Evolutionary conservation across 1,284 basidiomycete species (phyloP), one percentile per base, ranked within the genome.

Genomic region (Coniferiporia weirii): DNA sequence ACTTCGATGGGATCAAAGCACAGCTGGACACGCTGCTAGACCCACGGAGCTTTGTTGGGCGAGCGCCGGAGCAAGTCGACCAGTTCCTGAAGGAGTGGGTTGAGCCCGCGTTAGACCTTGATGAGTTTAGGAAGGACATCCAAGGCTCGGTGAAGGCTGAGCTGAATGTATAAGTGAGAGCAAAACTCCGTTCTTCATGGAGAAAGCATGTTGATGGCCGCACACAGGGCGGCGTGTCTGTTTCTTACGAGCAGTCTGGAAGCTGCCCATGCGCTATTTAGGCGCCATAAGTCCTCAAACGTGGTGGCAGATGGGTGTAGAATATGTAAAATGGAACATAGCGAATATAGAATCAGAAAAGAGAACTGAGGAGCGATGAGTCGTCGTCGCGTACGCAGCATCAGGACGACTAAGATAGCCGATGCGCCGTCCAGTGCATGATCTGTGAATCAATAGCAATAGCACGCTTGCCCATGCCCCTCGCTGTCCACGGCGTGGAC

Each of bases 61-160:
- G 94, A 36, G 95, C 95, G 8, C 93, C 95, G 1, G 84, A 97
- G 71, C 95, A 97, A 76, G 94, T 96, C n/a, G 90, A 93, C 72
- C 76, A 73, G 65, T 99, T 98, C 74, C 69, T 98, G 61, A 77
- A 75, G 68, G 90, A 95, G 9, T 96, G 92, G 91, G 95, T 98
- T 35, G 73, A 76, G 59, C 95, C 95, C n/a, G 94, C 90, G 5
- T 75, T 99, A 66, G 79, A 82, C 61, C 79, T 84, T 56, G 72
- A 77, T 32, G 84, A 87, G 64, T 72, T 93, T 57, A 78, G 83
- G 65, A 78, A 76, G 43, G 86, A 88, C 27, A 76, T 90, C 34
- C 68, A 67, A 17, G 74, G 50, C 34, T 56, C 61, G 5, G 54
- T 57, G 19, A 75, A 61, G 52, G 62, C 61, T 5, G 65, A 66